phyloP scores from a whole-genome alignment of 2,329 filamentous ascomycete species.

The Hypoxylon sp. region DNA sequence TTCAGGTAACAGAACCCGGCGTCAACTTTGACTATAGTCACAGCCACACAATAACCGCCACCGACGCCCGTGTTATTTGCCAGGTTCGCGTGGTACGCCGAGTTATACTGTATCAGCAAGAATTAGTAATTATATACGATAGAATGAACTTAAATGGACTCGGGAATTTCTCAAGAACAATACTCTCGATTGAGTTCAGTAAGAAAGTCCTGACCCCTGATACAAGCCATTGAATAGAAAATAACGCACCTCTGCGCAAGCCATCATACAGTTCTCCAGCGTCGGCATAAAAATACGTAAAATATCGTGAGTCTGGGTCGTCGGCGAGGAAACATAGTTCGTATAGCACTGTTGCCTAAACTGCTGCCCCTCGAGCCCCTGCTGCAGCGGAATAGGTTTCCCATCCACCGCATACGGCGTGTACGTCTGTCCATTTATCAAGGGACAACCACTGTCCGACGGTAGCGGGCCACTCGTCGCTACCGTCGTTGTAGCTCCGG shows the following conservation, averaged over 20 bases:
- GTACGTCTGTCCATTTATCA: conserved; percentile 42
- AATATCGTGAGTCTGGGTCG: conserved; percentile 45
- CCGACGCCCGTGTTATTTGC: conserved; percentile 41
- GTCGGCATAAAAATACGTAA: conserved; percentile 48
- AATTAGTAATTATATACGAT: neutral
- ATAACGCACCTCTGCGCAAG: conserved; percentile 46
- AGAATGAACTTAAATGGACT: neutral
- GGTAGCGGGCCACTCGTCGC: conserved; percentile 37
- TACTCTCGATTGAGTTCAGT: neutral
- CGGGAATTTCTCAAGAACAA: neutral
- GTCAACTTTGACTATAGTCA: conserved; percentile 46
- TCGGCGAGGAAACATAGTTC: conserved; percentile 40
- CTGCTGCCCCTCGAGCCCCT: conserved; percentile 37
- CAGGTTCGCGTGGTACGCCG: conserved; percentile 46
- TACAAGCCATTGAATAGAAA: neutral
- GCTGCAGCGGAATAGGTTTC: conserved; percentile 44
- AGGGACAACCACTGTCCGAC: conserved; percentile 47
- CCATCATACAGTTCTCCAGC: conserved; percentile 49
- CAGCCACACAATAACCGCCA: conserved; percentile 49
- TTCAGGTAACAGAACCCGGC: conserved; percentile 51
- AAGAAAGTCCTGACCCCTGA: neutral
- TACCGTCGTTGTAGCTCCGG: conserved; percentile 21
- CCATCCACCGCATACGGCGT: conserved; percentile 49
- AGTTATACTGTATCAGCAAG: conserved; percentile 40
- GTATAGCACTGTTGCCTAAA: conserved; percentile 50